Conservation (phyloP, 2,329 filamentous ascomycete species). For the Bipolaris zeicola region DNA sequence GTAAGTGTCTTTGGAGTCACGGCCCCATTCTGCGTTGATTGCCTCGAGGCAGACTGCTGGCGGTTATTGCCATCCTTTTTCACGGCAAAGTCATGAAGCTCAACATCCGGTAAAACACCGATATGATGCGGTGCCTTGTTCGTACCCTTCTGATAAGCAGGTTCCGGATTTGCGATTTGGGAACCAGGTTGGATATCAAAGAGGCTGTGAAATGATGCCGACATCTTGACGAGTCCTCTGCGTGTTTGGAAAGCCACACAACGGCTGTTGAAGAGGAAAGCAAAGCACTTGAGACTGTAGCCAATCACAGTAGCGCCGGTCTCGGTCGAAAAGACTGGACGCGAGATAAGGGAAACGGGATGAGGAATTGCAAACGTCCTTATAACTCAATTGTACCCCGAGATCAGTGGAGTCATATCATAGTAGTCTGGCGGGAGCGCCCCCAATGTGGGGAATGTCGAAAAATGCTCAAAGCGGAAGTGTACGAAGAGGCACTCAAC, state of each 20-base stretch:
- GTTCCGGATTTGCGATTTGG: slow-evolving; percentile 47
- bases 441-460: not conserved
- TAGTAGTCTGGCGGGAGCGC: not conserved
- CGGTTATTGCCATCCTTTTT: slow-evolving; percentile 30
- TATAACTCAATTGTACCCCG: not conserved
- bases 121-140: slow-evolving; percentile 21
- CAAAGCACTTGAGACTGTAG: not conserved
- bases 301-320: not conserved
- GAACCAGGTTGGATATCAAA: slow-evolving; percentile 51
- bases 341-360: not conserved
- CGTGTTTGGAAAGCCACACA: not conserved
- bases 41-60: slow-evolving; percentile 21
- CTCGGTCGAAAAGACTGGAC: not conserved
- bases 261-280: not conserved
- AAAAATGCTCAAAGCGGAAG: slow-evolving; percentile 7
- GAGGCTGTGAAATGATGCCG: slow-evolving; percentile 47
- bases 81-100: slow-evolving; percentile 42
- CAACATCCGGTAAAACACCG: slow-evolving; percentile 35
- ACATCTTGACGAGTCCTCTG: slow-evolving; percentile 40
- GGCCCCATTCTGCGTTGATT: slow-evolving; percentile 11
- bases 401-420: not conserved
- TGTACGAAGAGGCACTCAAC: slow-evolving; percentile 3
- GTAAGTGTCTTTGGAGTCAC: slow-evolving; percentile 45
- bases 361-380: not conserved
- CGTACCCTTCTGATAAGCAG: slow-evolving; percentile 40